phyloP scores from a whole-genome alignment of 306 rosid species.

The Phaseolus lunatus region DNA sequence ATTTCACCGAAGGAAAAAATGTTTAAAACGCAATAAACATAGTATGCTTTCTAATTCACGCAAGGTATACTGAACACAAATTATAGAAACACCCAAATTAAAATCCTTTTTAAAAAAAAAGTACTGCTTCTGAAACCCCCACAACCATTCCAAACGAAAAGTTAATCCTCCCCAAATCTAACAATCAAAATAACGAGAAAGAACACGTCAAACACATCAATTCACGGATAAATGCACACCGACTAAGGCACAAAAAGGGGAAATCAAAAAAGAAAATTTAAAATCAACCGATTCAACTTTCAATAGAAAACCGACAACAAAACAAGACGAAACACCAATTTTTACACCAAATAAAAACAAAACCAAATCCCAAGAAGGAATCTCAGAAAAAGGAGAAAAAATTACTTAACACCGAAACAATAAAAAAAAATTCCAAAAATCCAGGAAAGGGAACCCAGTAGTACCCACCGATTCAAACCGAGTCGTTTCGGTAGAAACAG shows the following conservation, averaged over 20 bases:
- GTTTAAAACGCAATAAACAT: neutral
- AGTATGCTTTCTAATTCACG: neutral
- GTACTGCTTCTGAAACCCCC: neutral
- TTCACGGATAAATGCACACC: slow-evolving; percentile 21
- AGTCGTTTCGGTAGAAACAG: slow-evolving; percentile 44
- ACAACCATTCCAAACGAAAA: slow-evolving; percentile 8
- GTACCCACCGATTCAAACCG: slow-evolving; percentile 52
- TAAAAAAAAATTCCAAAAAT: neutral
- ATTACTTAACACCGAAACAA: neutral
- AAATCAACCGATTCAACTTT: neutral
- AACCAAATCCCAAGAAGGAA: neutral
- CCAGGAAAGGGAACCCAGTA: neutral
- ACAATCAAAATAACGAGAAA: neutral
- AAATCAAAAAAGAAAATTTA: neutral
- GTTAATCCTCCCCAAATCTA: slow-evolving; percentile 6
- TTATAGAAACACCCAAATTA: neutral
- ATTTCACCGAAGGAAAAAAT: neutral
- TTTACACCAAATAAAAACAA: slow-evolving; percentile 2
- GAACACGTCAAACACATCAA: neutral
- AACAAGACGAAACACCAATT: neutral
- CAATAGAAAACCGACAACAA: neutral
- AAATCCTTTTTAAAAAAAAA: neutral
- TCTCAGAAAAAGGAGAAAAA: neutral
- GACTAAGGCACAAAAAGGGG: neutral
- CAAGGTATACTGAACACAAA: neutral